These are phyloP conservation scores for Aspergillus terreus DNA, from an alignment of 2,329 filamentous ascomycete genomes.

Conservation along the genomic window DNA sequence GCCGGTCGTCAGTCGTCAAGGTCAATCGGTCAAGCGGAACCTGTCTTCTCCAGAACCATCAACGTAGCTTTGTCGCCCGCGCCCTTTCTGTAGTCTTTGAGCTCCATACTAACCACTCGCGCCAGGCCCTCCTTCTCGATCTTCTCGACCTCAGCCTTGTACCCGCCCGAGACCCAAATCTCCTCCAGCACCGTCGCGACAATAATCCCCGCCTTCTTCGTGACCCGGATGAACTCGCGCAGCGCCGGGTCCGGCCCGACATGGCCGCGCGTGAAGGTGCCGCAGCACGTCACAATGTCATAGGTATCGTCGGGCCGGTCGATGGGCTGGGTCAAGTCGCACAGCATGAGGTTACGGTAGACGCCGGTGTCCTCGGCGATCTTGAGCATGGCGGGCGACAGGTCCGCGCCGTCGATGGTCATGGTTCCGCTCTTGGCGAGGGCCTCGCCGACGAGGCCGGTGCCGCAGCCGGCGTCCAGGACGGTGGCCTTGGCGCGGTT, in stretches of 20 bases:
- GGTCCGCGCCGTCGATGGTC: constrained; percentile 52
- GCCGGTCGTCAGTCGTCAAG: too few relatives aligned
- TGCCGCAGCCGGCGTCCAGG: constrained; percentile 56
- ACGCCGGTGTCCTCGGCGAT: constrained; percentile 48
- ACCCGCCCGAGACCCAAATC: constrained; percentile 50
- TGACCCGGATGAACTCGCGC: constrained; percentile 49
- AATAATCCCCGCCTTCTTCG: constrained; percentile 46
- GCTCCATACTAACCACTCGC: constrained; percentile 26
- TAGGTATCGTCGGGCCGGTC: constrained; percentile 40
- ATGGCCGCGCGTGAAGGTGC: constrained; percentile 55
- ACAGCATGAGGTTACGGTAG: constrained; percentile 45
- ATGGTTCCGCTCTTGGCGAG: constrained; percentile 43
- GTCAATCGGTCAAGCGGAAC: background rate
- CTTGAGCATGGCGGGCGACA: constrained; percentile 52
- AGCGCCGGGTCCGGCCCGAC: constrained; percentile 49
- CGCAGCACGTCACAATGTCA: constrained; percentile 52
- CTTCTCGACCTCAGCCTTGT: constrained; percentile 43
- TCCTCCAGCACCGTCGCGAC: constrained; percentile 51
- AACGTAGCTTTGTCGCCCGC: constrained; percentile 27
- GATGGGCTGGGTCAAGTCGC: constrained; percentile 48
- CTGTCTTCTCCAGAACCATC: constrained; percentile 23
- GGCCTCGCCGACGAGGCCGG: constrained; percentile 50
- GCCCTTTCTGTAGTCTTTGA: constrained; percentile 29
- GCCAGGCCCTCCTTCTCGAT: constrained; percentile 32
- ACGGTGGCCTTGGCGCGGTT: constrained; percentile 30